Evolutionary conservation across 176 grass and related monocot species (phyloP), one percentile per base, ranked within the genome.

Genomic region (Otatea glauca): DNA sequence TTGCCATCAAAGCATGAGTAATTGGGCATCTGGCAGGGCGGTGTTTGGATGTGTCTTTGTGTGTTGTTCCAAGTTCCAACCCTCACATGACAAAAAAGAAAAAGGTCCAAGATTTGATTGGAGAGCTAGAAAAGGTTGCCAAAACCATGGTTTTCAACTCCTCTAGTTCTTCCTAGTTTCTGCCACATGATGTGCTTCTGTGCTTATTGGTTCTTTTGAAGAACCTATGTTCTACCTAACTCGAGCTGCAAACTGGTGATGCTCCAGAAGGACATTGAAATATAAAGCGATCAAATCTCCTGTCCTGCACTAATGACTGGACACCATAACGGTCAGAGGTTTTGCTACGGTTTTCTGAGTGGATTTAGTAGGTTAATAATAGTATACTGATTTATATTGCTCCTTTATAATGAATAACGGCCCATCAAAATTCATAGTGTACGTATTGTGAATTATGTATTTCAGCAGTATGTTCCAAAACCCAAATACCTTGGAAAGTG

Each of bases 141-240:
- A 27, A 77, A 47, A 75, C 71, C 25, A 37, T 32, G 23, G 76
- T 48, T 78, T 15, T 64, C 18, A 78, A 77, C 17, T 85, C 65
- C 20, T 85, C 38, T 56, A 70, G 25, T 20, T 81, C 11, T 61
- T 38, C 27, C 14, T 84, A 21, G 45, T 66, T 86, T 68, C 12
- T 21, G 4, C 34, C 14, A 50, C 20, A 41, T 42, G 32, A 42
- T 34, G 15, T 65, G 21, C 47, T 67, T 67, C n/a, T n/a, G 27
- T 72, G 42, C 58, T 64, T 65, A 51, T 63, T 6, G 11, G 25
- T 65, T 83, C 18, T 4, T 51, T 64, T 50, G 58, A 65, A 73
- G 32, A 84, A 18, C 61, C 20, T 3, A 67, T 35, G 35, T 21
- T 82, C 48, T 29, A 29, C 32, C 5, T 86, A 45, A 18, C 27